Percentiles rank a stretch among this genome's conserved stretches.
Conservation (phyloP, 192 early-diverging fungal species). For the Coemansia sp. region DNA sequence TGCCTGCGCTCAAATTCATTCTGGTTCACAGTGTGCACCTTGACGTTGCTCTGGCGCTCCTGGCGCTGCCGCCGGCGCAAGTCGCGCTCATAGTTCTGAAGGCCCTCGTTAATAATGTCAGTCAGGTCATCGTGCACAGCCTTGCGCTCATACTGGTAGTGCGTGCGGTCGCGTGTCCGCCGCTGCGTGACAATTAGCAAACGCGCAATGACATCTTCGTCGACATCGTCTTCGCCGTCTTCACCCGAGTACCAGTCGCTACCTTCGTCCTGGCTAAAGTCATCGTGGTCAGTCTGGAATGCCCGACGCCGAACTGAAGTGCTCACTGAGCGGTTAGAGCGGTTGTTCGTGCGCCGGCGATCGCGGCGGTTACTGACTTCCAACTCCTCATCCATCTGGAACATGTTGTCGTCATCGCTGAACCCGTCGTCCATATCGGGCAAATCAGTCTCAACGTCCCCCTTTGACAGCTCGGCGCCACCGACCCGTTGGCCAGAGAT, state of each 20-base stretch:
- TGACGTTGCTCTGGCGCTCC: slow-evolving; percentile 49
- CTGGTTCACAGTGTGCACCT: slow-evolving; percentile 61
- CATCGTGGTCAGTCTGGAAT: slow-evolving; percentile 25
- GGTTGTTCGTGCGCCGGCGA: slow-evolving; percentile 17
- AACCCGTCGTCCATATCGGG: slow-evolving; percentile 56
- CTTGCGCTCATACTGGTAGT: slow-evolving; percentile 75
- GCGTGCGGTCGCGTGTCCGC: slow-evolving; percentile 63
- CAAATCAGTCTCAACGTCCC: not conserved
- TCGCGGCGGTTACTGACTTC: slow-evolving; percentile 50
- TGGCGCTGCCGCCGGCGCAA: slow-evolving; percentile 56
- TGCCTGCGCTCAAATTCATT: slow-evolving; percentile 59
- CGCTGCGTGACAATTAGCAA: slow-evolving; percentile 91
- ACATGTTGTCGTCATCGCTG: slow-evolving; percentile 54
- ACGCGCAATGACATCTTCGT: slow-evolving; percentile 83
- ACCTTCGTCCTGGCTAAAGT: slow-evolving; percentile 59
- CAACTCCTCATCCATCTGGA: slow-evolving; percentile 79
- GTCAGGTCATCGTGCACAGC: slow-evolving; percentile 76
- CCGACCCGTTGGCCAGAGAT: slow-evolving; percentile 12
- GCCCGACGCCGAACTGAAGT: slow-evolving; percentile 28
- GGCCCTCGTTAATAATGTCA: slow-evolving; percentile 93
- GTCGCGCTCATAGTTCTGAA: slow-evolving; percentile 86
- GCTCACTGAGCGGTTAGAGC: slow-evolving; percentile 20
- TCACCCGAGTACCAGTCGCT: slow-evolving; percentile 54
- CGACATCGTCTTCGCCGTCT: slow-evolving; percentile 82
- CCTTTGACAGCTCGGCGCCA: not conserved